Percentiles rank a stretch among this genome's conserved stretches.
Evolutionary conservation across 2,329 filamentous ascomycete genomes (phyloP).

Genomic region (Aureobasidium uvarum): DNA sequence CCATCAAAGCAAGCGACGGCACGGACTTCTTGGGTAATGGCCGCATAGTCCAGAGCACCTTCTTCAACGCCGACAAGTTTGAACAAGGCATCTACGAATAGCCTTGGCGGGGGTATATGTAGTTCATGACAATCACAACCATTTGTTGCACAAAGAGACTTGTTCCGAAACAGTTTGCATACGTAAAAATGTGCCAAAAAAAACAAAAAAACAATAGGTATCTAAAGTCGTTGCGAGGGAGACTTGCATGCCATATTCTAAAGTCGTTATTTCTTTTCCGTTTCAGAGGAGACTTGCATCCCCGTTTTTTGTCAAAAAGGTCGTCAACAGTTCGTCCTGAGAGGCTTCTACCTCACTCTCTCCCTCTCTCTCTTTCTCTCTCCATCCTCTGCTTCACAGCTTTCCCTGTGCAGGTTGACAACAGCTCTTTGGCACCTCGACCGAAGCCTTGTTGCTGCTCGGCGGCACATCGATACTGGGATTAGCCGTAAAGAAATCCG

Average conservation of each 20-base stretch:
- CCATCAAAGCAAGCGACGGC: constrained; percentile 85
- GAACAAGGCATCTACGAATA: constrained; percentile 61
- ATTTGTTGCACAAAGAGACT: not conserved
- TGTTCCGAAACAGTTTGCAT: not conserved
- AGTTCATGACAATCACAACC: not conserved
- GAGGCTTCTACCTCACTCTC: not conserved
- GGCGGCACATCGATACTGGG: constrained; percentile 55
- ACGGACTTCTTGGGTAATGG: constrained; percentile 82
- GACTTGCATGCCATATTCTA: constrained; percentile 6
- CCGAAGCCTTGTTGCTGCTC: constrained; percentile 29
- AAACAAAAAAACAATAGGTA: constrained; percentile 6
- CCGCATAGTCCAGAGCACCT: constrained; percentile 67
- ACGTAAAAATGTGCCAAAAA: not conserved
- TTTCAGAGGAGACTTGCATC: not conserved
- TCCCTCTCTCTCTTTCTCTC: not conserved
- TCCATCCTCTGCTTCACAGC: not conserved
- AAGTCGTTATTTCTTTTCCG: constrained; percentile 1
- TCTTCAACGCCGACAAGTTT: constrained; percentile 80
- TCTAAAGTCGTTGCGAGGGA: constrained; percentile 18
- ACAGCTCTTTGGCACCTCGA: constrained; percentile 18
- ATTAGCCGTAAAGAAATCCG: constrained; percentile 56
- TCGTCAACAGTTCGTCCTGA: not conserved
- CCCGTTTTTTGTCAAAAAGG: not conserved
- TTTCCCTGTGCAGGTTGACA: constrained; percentile 21
- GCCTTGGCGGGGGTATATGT: not conserved